Base-by-base conservation (phyloP, 352 stramenopile species). In the Pythium utonaiense region DNA sequence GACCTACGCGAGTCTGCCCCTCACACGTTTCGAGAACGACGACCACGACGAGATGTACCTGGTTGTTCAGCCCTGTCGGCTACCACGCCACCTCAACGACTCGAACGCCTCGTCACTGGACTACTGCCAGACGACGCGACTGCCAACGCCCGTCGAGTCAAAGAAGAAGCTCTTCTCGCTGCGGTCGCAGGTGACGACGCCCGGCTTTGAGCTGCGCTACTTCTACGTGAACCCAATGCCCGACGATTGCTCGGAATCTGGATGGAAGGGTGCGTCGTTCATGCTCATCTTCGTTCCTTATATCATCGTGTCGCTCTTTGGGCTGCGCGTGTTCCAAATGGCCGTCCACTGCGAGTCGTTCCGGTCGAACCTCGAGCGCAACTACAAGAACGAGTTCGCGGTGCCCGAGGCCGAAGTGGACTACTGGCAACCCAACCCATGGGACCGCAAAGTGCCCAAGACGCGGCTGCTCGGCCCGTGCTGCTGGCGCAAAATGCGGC, bases 391-490 rank as follows among this genome's bases (percentile, higher is more conserved):
- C 16, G 79, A 89, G 34, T 69, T 82, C 16, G 68, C 65, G 2
- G 61, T 86, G 0, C 79, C 79, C 0, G 79, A 89, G 44, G 76
- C 80, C 45, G 79, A 89, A 31, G 79, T 89, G 45, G 79, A 89
- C 59, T 86, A 86, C 53, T 89, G 79, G 79, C 79, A 89, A 57
- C 77, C 79, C 0, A 74, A 75, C 57, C 79, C 77, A 6, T 89
- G 79, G 79, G 79, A 89, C 48, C 77, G 79, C 16, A 89, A 89
- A 51, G 77, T 87, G 36, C 79, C 79, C 3, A 86, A 87, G 64
- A 89, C 77, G 3, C 71, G 74, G 12, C 58, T 89, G 6, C 73
- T 82, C 0, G 79, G 79, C 0, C 78, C 78, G 13, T 88, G 78
- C 49, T 89, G 79, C 61, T 89, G 79, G 79, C 70, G 64, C 21